Percentiles rank a stretch among this genome's conserved stretches.
Evolutionary conservation across 208 protist species (phyloP).

Genomic region (Porcisia hertigi): DNA sequence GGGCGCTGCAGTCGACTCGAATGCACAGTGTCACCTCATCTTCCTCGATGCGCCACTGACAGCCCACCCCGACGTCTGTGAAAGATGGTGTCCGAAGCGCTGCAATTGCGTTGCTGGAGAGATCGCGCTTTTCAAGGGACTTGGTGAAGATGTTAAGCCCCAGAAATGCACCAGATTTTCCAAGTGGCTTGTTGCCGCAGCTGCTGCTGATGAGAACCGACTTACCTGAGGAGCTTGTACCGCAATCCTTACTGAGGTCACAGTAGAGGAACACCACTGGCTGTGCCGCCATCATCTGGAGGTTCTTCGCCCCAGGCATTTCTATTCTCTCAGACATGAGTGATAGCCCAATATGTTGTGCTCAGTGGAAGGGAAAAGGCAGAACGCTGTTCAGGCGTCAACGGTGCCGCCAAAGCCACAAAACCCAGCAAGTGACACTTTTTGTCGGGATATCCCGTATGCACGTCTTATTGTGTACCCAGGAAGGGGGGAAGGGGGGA

Average conservation of each 20-base stretch:
- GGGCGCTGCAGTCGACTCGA: slow-evolving; percentile 52
- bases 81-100: slow-evolving; percentile 37
- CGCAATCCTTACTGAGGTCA: slow-evolving; percentile 66
- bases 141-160: slow-evolving; percentile 84
- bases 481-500: no score
- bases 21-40: slow-evolving; percentile 60
- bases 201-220: slow-evolving; percentile 68
- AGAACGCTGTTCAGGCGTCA: not conserved
- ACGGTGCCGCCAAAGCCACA: not conserved
- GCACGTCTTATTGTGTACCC: no score
- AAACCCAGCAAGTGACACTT: not conserved
- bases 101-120: slow-evolving; percentile 31
- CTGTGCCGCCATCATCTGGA: slow-evolving; percentile 35
- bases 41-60: slow-evolving; percentile 56
- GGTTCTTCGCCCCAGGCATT: slow-evolving; percentile 59
- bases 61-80: slow-evolving; percentile 45
- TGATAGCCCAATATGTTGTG: not conserved
- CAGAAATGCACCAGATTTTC: slow-evolving; percentile 66
- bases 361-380: not conserved
- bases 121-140: slow-evolving; percentile 33
- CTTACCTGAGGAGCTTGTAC: slow-evolving; percentile 64
- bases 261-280: slow-evolving; percentile 54
- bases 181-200: slow-evolving; percentile 79
- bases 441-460: no score
- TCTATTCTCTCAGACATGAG: slow-evolving; percentile 12